Conservation (phyloP, 148 eudicot genomes). For the Pouteria glomerata region DNA sequence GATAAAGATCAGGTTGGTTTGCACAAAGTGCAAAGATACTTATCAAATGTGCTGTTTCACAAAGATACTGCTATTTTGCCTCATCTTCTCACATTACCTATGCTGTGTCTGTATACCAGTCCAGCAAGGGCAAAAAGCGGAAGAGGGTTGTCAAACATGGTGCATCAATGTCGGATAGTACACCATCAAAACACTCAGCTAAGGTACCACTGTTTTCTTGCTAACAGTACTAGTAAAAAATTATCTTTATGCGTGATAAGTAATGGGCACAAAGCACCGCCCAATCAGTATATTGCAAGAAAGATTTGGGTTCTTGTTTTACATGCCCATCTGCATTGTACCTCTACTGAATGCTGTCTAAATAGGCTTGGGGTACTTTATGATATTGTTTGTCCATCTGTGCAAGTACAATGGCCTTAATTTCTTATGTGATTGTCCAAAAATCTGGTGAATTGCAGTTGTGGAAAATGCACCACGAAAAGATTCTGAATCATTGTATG, state of each 20-base stretch:
- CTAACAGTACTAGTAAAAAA: not conserved
- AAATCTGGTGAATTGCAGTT: too few relatives aligned
- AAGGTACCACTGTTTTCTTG: constrained; percentile 51
- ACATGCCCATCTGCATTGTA: not conserved
- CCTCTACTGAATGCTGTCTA: too few relatives aligned
- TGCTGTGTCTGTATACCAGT: constrained; percentile 20
- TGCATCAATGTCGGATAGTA: constrained; percentile 35
- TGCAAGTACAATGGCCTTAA: too few relatives aligned
- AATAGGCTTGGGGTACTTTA: too few relatives aligned
- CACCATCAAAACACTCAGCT: constrained; percentile 53
- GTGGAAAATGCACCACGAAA: not conserved
- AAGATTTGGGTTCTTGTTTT: not conserved
- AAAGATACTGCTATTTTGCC: not conserved
- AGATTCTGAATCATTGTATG: too few relatives aligned
- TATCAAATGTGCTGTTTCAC: not conserved
- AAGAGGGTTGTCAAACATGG: constrained; percentile 45
- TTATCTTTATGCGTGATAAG: not conserved
- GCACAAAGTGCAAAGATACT: not conserved
- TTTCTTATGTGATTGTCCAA: too few relatives aligned
- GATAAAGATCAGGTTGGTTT: constrained; percentile 80
- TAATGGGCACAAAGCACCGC: not conserved
- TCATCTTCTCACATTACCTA: constrained; percentile 2
- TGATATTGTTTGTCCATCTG: too few relatives aligned
- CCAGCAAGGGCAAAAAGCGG: constrained; percentile 76
- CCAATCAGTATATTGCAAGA: not conserved